Percentiles rank a stretch among this genome's conserved stretches.
These are phyloP conservation scores for Warburgia ugandensis DNA, from an alignment of 164 flowering plant species.

Conservation along the genomic window DNA sequence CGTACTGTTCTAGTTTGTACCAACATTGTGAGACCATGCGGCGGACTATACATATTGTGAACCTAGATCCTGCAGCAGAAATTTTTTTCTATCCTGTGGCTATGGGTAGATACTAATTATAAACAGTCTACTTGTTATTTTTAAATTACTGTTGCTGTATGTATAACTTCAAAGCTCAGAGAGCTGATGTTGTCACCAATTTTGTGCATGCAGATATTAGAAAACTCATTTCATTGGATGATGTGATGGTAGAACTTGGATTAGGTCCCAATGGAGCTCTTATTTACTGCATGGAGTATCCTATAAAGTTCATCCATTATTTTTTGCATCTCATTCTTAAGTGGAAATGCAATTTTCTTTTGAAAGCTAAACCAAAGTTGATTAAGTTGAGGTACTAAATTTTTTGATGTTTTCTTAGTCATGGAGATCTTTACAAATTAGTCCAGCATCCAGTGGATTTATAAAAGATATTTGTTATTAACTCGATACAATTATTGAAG, in stretches of 20 bases:
- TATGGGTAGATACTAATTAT: conserved; percentile 40
- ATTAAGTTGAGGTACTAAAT: too few species aligned
- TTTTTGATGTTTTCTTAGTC: too few species aligned
- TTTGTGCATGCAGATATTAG: conserved; percentile 61
- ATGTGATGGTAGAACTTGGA: conserved; percentile 93
- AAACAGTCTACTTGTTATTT: neutral
- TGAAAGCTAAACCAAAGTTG: neutral
- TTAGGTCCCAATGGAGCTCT: conserved; percentile 97
- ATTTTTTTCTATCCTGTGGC: conserved; percentile 92
- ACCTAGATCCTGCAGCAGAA: conserved; percentile 99
- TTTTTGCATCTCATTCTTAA: neutral
- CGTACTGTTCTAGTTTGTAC: conserved; percentile 82
- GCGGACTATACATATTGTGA: conserved; percentile 68
- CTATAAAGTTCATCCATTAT: conserved; percentile 20
- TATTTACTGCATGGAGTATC: conserved; percentile 99
- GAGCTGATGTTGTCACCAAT: too few species aligned
- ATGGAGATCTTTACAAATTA: too few species aligned
- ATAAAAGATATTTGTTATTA: too few species aligned
- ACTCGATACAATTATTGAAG: too few species aligned
- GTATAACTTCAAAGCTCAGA: neutral
- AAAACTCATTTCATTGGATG: conserved; percentile 87
- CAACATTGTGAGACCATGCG: conserved; percentile 70
- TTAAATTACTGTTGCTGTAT: neutral
- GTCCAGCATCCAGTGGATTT: too few species aligned
- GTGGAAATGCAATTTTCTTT: neutral